Evolutionary conservation across 2,329 filamentous ascomycete genomes (phyloP), one percentile per base, ranked within the genome.

Genomic region (Fusarium euwallaceae): DNA sequence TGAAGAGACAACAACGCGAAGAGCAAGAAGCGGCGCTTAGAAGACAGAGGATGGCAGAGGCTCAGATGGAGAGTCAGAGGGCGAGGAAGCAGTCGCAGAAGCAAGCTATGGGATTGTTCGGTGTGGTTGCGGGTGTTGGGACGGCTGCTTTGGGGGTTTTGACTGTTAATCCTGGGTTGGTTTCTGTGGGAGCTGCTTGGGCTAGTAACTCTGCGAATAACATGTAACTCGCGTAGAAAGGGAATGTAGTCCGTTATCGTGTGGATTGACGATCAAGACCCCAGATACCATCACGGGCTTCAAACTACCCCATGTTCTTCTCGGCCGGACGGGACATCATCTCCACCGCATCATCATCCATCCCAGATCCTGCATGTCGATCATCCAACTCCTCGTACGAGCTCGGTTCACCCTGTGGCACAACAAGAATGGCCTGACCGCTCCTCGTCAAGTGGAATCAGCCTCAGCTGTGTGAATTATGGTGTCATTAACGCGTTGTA

Each of bases 401-500:
- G 58, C 58, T 45, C 22, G 37, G 55, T 36, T 36, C 55, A 24
- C 34, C 20, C 34, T 59, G 55, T 37, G 55, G 55, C 55, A 16
- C 10, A 9, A 24, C 34, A 37, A 37, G 16, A 16, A 59, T 36
- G 55, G 17, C 48, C 48, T 53, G 24, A 53, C 32, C 32, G 32
- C 32, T 34, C 32, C 32, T 34, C 11, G 12, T 34, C 32, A 17
- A 48, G 48, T 53, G 48, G 43, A 27, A 48, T 32, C 27, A 43
- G 41, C 41, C 41, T 7, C n/a, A 36, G 20, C 55, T 37, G 36
- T 36, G 29, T 36, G 29, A 34, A 58, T 22, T 22, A 34, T 58
- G n/a, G 29, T 61, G 41, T 62, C 60, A 48, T 62, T 51, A 51
- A 48, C 41, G 41, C 41, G 24, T 53, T 53, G 43, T 17, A 48